Percentiles rank a stretch among this genome's conserved stretches.
phyloP scores from a whole-genome alignment of 441 rosid genomes.

The Corymbia citriodora region DNA sequence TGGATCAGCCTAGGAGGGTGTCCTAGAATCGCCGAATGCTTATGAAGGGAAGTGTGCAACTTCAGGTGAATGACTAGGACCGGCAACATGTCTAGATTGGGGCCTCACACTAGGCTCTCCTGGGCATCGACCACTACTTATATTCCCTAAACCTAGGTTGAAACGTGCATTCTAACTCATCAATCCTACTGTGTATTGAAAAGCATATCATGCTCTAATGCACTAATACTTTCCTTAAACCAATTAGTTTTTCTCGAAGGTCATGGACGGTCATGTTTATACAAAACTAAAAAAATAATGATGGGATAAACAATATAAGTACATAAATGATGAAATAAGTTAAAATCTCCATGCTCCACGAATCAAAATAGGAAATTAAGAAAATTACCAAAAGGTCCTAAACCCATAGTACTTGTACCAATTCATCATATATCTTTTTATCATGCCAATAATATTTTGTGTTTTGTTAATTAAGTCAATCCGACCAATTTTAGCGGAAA shows the following conservation, averaged over 20 bases:
- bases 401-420: background rate
- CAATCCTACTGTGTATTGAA: background rate
- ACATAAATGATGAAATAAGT: background rate
- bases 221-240: background rate
- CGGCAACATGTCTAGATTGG: background rate
- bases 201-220: background rate
- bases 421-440: rapidly evolving
- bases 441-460: too few relatives aligned
- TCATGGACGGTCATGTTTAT: background rate
- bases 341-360: background rate
- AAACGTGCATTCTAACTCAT: background rate
- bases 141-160: background rate
- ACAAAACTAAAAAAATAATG: background rate
- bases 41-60: background rate
- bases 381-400: too few relatives aligned
- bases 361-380: background rate
- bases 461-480: too few relatives aligned
- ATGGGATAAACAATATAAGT: background rate
- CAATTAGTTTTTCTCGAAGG: background rate
- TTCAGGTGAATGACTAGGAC: background rate
- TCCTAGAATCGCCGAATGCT: background rate
- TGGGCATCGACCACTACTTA: background rate
- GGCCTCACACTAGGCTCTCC: background rate
- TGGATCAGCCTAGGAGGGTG: background rate
- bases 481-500: rapidly evolving